A percentile compares a stretch with the other conserved stretches of the same genome.
Evolutionary conservation across 768 basidiomycete species (phyloP).

Genomic region (Myochromella boudieri): DNA sequence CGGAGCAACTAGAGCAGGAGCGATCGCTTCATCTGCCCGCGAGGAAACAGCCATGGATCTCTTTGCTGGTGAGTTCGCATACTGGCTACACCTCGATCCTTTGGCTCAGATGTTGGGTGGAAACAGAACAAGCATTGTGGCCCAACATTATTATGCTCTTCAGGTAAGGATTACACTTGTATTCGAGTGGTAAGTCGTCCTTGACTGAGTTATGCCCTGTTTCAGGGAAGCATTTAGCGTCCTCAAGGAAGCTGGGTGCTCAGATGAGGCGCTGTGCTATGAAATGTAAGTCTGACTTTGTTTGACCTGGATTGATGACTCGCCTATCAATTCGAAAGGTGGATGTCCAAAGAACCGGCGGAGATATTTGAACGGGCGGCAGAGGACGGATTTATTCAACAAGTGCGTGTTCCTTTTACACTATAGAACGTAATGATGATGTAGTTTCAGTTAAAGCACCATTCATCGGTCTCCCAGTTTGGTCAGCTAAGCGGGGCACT

Average conservation of each 20-base stretch:
- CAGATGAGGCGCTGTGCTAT: constrained; percentile 65
- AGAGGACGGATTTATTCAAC: constrained; percentile 62
- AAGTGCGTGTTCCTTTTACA: constrained; percentile 31
- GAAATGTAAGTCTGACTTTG: constrained; percentile 57
- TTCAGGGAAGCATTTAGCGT: constrained; percentile 58
- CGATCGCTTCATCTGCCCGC: constrained; percentile 59
- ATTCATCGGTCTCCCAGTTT: constrained; percentile 61
- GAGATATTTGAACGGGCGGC: constrained; percentile 69
- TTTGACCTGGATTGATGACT: neutral
- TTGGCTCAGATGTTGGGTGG: neutral
- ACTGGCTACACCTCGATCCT: neutral
- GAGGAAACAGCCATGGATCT: constrained; percentile 69
- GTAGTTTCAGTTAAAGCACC: constrained; percentile 49
- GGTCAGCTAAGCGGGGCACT: constrained; percentile 61
- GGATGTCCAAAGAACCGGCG: constrained; percentile 74
- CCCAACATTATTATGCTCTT: constrained; percentile 67
- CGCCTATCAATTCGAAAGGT: constrained; percentile 31
- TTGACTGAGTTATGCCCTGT: no score
- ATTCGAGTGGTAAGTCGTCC: neutral
- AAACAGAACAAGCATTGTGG: constrained; percentile 61
- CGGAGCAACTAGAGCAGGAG: constrained; percentile 62
- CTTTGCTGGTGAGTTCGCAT: constrained; percentile 40
- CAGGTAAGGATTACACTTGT: constrained; percentile 31
- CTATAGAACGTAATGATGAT: constrained; percentile 5
- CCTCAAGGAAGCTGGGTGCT: constrained; percentile 63